Conservation (phyloP, 2,329 filamentous ascomycete species). For the Geosmithia morbida region DNA sequence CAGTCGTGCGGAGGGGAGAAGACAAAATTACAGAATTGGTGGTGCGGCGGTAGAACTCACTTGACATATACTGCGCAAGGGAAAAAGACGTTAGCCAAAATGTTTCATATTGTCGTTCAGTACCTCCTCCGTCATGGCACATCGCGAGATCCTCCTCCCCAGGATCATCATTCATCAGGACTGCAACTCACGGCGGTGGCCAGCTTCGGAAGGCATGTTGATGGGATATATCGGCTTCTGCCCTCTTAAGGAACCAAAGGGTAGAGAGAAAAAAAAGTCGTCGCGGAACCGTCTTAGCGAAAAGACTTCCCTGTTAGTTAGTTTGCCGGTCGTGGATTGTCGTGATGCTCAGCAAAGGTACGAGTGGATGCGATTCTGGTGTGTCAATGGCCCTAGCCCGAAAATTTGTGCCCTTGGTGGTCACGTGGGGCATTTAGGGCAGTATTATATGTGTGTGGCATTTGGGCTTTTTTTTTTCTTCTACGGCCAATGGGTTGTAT, state of each 20-base stretch:
- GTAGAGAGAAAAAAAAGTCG: slow-evolving; percentile 23
- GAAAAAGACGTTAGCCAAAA: slow-evolving; percentile 7
- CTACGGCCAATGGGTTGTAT: not conserved
- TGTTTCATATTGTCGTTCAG: not conserved
- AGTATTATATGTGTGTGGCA: slow-evolving; percentile 1
- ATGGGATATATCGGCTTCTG: slow-evolving; percentile 29
- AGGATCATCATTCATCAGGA: not conserved
- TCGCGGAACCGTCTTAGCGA: slow-evolving; percentile 26
- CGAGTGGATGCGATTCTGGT: slow-evolving; percentile 20
- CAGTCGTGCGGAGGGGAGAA: too few species aligned
- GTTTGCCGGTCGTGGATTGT: slow-evolving; percentile 25
- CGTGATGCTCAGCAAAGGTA: slow-evolving; percentile 17
- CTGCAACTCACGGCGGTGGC: slow-evolving; percentile 68
- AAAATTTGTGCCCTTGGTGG: slow-evolving; percentile 18
- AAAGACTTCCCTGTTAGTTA: slow-evolving; percentile 26
- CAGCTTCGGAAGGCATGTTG: slow-evolving; percentile 80
- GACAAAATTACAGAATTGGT: not conserved
- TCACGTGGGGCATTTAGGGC: slow-evolving; percentile 21
- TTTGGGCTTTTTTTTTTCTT: not conserved
- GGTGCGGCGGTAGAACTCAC: slow-evolving; percentile 39
- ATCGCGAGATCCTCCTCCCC: not conserved
- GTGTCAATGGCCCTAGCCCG: slow-evolving; percentile 15
- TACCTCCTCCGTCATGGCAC: not conserved
- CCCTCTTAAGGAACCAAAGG: slow-evolving; percentile 31
- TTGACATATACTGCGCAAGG: slow-evolving; percentile 63